Evolutionary conservation across 1,284 basidiomycete species (phyloP).

Genomic region (Uromyces viciae-fabae): DNA sequence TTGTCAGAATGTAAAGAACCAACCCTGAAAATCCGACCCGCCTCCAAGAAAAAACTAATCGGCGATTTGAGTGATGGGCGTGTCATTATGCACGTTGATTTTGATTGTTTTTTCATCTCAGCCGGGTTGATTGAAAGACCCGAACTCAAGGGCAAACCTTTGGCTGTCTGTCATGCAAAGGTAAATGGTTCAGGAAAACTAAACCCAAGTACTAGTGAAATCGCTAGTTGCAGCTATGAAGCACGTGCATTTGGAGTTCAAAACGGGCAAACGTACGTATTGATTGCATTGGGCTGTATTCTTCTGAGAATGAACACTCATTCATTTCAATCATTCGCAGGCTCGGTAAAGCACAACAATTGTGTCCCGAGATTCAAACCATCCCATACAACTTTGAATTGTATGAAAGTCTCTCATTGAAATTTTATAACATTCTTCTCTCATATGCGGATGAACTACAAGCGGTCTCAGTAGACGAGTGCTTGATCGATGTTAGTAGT

Average conservation of each 20-base stretch:
- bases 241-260: conserved; percentile 79
- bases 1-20: conserved; percentile 23
- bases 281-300: not conserved
- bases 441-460: conserved; percentile 82
- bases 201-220: conserved; percentile 76
- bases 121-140: conserved; percentile 75
- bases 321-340: conserved; percentile 51
- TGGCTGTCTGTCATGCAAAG: conserved; percentile 91
- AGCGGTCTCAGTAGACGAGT: conserved; percentile 94
- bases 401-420: conserved; percentile 54
- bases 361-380: conserved; percentile 71
- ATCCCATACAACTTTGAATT: conserved; percentile 84
- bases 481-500: conserved; percentile 79
- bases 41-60: conserved; percentile 47
- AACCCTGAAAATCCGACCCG: not conserved
- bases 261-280: conserved; percentile 81
- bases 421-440: conserved; percentile 90
- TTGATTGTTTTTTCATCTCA: conserved; percentile 94
- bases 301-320: not conserved
- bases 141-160: conserved; percentile 75
- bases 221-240: conserved; percentile 91
- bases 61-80: conserved; percentile 59
- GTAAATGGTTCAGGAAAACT: conserved; percentile 63
- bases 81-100: conserved; percentile 89
- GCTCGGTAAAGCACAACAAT: conserved; percentile 73